These are phyloP conservation scores for Ganoderma boninense DNA, from an alignment of 1,284 basidiomycete species.

Conservation along the genomic window DNA sequence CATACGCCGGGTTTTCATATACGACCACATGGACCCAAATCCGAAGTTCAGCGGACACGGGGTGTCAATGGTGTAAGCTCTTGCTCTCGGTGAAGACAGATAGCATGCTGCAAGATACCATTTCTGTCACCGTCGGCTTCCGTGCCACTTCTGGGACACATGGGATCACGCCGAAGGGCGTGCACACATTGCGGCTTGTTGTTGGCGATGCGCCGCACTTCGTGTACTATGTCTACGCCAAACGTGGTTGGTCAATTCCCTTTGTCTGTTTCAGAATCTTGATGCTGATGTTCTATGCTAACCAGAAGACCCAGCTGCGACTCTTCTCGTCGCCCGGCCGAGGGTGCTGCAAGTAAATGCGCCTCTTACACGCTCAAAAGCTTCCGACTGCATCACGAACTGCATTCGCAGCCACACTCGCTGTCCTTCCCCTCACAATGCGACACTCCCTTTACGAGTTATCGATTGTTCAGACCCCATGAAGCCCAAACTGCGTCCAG, in stretches of 20 bases:
- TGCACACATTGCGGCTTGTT: slow-evolving; percentile 20
- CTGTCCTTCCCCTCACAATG: slow-evolving; percentile 19
- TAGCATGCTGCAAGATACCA: slow-evolving; percentile 9
- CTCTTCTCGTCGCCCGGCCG: slow-evolving; percentile 11
- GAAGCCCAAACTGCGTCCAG: slow-evolving; percentile 14
- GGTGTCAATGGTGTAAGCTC: slow-evolving; percentile 23
- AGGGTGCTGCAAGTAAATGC: slow-evolving; percentile 9
- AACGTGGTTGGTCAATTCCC: slow-evolving; percentile 12
- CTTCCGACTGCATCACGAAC: slow-evolving; percentile 14
- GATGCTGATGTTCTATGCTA: not conserved
- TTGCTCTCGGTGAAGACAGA: slow-evolving; percentile 14
- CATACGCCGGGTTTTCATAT: slow-evolving; percentile 16
- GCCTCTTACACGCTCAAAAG: slow-evolving; percentile 4
- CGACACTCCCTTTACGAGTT: slow-evolving; percentile 15
- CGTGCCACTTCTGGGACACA: slow-evolving; percentile 14
- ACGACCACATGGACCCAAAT: slow-evolving; percentile 22
- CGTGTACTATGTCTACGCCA: slow-evolving; percentile 20
- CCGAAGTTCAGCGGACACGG: slow-evolving; percentile 4
- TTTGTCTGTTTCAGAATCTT: not conserved
- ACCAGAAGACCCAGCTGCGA: slow-evolving; percentile 15
- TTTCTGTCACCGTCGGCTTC: slow-evolving; percentile 18
- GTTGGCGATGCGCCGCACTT: slow-evolving; percentile 20
- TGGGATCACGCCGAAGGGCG: slow-evolving; percentile 20
- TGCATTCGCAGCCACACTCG: slow-evolving; percentile 21
- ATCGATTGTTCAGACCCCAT: slow-evolving; percentile 20